Base-by-base conservation (phyloP, 2,329 filamentous ascomycete genomes). In the Domatiomyces catenatus region DNA sequence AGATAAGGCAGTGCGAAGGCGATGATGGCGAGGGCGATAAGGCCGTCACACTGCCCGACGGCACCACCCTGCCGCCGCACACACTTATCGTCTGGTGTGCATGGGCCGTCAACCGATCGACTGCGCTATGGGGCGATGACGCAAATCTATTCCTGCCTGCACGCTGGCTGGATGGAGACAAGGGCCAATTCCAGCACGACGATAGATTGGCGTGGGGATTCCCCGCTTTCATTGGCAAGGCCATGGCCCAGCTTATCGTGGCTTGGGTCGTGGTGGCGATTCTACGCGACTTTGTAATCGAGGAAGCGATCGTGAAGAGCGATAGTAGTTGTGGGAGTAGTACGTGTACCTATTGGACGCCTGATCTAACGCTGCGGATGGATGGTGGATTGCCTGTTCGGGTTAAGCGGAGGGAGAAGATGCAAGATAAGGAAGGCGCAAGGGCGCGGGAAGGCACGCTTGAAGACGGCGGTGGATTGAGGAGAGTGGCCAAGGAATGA, bases 171-270 rank as follows among this genome's bases (percentile, higher is more conserved):
- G 49, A 63, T 15, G 59, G 62, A 18, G 68, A 65, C 26, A 55
- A 42, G 15, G 49, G 42, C 12, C 48, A 74, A 2, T 60, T 75
- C 15, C 63, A 59, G 26, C 74, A 71, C 52, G 43, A 45, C 22
- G 6, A 19, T n/a, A 39, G 15, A 39, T 69, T 69, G 48, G 67
- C 74, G 1, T 71, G 70, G 15, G 79, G 81, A 61, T 62, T 83
- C 75, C 56, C 78, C 76, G 79, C 82, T 2, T 83, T 83, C 54
- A 63, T 83, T 36, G 79, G 79, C 2, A 79, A 77, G 67, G 76
- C 72, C 58, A 81, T 82, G 79, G 79, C 80, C 2, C 78, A 82
- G 63, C 56, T 72, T 5, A 70, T 82, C 43, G 77, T 73, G 4
- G 71, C 75, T 15, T 76, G 79, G 63, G 72, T 75, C 7, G 69